Conservation (phyloP, 2,329 filamentous ascomycete species). For the Shiraia bambusicola region DNA sequence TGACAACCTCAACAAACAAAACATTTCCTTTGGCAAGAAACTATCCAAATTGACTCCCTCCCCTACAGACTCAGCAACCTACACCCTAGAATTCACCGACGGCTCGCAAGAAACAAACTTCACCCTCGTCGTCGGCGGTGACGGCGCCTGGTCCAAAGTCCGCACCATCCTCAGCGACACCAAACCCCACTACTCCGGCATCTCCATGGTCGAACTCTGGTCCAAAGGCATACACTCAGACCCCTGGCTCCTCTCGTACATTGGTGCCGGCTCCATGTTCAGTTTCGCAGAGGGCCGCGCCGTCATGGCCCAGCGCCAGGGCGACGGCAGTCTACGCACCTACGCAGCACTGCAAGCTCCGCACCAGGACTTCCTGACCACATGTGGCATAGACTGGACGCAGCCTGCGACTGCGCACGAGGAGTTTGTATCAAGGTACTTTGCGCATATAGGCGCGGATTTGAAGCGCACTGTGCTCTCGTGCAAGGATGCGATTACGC, state of each 20-base stretch:
- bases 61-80: slow-evolving; percentile 6
- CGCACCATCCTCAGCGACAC: slow-evolving; percentile 32
- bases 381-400: slow-evolving; percentile 49
- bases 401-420: slow-evolving; percentile 41
- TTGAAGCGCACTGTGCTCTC: slow-evolving; percentile 24
- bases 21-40: slow-evolving; percentile 30
- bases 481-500: slow-evolving; percentile 14
- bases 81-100: slow-evolving; percentile 37
- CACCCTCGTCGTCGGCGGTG: slow-evolving; percentile 51
- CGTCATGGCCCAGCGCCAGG: slow-evolving; percentile 50
- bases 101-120: slow-evolving; percentile 38
- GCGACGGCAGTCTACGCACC: slow-evolving; percentile 52
- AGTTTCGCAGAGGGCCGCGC: slow-evolving; percentile 41
- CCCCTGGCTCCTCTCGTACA: slow-evolving; percentile 46
- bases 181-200: slow-evolving; percentile 50
- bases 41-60: slow-evolving; percentile 42
- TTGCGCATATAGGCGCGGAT: slow-evolving; percentile 39
- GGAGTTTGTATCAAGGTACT: slow-evolving; percentile 23
- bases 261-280: slow-evolving; percentile 46
- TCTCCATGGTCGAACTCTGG: slow-evolving; percentile 48
- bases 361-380: slow-evolving; percentile 41
- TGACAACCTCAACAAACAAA: slow-evolving; percentile 49
- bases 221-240: slow-evolving; percentile 50
- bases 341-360: slow-evolving; percentile 43
- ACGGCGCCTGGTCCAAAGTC: slow-evolving; percentile 51